These are phyloP conservation scores for Leccinellum rugosiceps DNA, from an alignment of 768 basidiomycete genomes.

Conservation along the genomic window DNA sequence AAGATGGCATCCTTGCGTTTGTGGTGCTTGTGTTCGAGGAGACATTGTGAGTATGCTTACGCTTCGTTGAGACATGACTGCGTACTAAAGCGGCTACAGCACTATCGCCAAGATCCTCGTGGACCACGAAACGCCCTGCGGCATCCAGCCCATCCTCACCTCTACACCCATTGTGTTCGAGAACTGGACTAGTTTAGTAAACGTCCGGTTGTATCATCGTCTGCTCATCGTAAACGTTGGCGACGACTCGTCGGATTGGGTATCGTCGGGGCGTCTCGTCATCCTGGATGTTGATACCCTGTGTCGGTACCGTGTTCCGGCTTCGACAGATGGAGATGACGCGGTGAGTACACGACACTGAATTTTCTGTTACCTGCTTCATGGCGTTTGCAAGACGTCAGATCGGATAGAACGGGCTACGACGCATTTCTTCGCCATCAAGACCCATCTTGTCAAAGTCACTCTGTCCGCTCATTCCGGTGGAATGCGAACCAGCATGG, in stretches of 20 bases:
- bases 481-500: constrained; percentile 1
- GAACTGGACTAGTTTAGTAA: constrained; percentile 1
- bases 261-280: neutral
- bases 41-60: neutral
- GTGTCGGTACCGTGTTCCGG: constrained; percentile 1
- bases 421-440: constrained; percentile 4
- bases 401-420: neutral
- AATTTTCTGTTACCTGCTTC: neutral
- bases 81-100: neutral
- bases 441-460: constrained; percentile 6
- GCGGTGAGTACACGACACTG: neutral
- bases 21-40: constrained; percentile 6
- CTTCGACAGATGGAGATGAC: neutral
- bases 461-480: neutral
- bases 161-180: neutral
- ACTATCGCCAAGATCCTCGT: constrained; percentile 2
- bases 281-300: constrained; percentile 4
- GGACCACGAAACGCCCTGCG: neutral
- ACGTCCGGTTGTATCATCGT: constrained; percentile 5
- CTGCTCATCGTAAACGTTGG: constrained; percentile 9
- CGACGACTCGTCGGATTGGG: constrained; percentile 1
- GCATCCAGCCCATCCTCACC: neutral
- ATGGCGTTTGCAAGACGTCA: neutral
- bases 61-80: neutral
- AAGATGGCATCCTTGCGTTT: constrained; percentile 4